Evolutionary conservation across 2,329 filamentous ascomycete species (phyloP).

Genomic region (Ceratocystis alfenasii): DNA sequence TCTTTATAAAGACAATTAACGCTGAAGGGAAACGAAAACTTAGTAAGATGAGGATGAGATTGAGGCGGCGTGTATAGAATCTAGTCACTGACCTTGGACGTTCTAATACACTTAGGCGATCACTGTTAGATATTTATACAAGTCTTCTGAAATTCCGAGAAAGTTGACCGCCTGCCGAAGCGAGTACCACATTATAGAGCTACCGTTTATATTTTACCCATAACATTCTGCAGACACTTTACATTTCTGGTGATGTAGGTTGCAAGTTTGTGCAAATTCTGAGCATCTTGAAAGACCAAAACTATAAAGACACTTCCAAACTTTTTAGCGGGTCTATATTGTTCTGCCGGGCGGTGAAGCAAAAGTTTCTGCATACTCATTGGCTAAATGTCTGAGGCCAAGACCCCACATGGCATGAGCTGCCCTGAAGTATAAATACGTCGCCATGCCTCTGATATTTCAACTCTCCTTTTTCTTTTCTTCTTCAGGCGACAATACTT

Average conservation of each 20-base stretch:
- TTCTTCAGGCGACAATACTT: conserved; percentile 51
- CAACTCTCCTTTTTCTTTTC: conserved; percentile 40
- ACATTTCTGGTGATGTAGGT: conserved; percentile 15
- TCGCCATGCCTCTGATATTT: conserved; percentile 25
- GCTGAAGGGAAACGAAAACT: conserved; percentile 26
- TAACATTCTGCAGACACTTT: not conserved
- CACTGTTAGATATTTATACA: no score
- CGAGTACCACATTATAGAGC: not conserved
- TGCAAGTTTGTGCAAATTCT: conserved; percentile 6
- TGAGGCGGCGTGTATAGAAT: not conserved
- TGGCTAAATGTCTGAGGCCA: not conserved
- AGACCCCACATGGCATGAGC: conserved; percentile 25
- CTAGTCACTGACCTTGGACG: no score
- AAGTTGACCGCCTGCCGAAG: not conserved
- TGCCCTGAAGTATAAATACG: conserved; percentile 36
- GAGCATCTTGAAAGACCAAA: conserved; percentile 12
- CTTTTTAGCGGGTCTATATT: conserved; percentile 19
- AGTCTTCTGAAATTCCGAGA: no score
- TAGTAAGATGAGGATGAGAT: not conserved
- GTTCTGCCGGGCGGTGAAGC: conserved; percentile 24
- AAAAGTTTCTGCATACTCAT: not conserved
- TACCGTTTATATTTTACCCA: not conserved
- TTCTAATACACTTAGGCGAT: no score
- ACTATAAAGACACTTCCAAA: conserved; percentile 18
- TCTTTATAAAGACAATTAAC: conserved; percentile 38